These are phyloP conservation scores for Gaultheria prostrata DNA, from an alignment of 148 eudicot species.

Conservation along the genomic window DNA sequence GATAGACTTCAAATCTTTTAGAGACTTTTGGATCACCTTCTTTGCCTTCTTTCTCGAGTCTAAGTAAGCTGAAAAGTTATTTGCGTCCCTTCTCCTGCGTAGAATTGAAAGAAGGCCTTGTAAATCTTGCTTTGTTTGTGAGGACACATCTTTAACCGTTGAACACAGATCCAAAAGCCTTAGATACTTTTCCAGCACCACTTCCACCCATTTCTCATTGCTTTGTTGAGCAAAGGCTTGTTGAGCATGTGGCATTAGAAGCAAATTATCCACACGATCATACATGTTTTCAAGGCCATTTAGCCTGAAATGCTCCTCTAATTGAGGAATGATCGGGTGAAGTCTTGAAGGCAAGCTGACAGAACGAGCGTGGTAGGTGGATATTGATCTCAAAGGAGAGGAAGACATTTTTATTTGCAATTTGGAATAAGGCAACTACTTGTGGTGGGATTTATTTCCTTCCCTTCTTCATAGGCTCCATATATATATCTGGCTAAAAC, in stretches of 20 bases:
- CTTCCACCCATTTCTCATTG: constrained; percentile 9
- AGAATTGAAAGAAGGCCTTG: constrained; percentile 35
- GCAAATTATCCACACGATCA: constrained; percentile 26
- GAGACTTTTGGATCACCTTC: constrained; percentile 31
- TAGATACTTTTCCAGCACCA: constrained; percentile 35
- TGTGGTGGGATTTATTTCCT: not conserved
- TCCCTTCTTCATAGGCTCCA: not conserved
- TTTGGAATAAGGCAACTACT: not conserved
- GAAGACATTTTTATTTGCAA: not conserved
- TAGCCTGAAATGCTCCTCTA: constrained; percentile 24
- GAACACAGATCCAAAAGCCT: constrained; percentile 48
- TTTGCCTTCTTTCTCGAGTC: constrained; percentile 31
- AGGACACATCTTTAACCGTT: constrained; percentile 32
- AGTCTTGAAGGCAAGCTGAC: constrained; percentile 22
- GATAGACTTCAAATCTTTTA: constrained; percentile 30
- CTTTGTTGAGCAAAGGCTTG: constrained; percentile 11
- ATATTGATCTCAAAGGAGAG: constrained; percentile 11
- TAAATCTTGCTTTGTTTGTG: constrained; percentile 37
- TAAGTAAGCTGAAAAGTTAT: constrained; percentile 22
- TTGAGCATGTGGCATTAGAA: constrained; percentile 20
- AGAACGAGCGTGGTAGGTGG: constrained; percentile 19
- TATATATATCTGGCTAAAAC: not conserved
- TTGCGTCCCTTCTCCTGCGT: constrained; percentile 36
- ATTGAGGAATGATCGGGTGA: constrained; percentile 19
- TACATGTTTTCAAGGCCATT: constrained; percentile 4